A percentile compares a stretch with the other conserved stretches of the same genome.
These are phyloP conservation scores for Geranium rotundifolium DNA, from an alignment of 345 rosid genomes.

Conservation along the genomic window DNA sequence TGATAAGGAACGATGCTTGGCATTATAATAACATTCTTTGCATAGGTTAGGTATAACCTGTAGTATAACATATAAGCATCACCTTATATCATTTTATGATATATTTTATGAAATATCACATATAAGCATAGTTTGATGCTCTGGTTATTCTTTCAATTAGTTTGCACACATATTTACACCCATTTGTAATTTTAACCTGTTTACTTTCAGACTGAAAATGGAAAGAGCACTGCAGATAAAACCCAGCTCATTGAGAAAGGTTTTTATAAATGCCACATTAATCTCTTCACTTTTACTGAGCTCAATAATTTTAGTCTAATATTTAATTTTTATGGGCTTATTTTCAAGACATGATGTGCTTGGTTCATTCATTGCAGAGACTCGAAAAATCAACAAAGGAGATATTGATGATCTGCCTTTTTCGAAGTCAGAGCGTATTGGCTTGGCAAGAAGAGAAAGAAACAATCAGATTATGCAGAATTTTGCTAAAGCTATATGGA, in stretches of 20 bases:
- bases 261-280: conserved; percentile 11
- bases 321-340: neutral
- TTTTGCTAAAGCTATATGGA: conserved; percentile 72
- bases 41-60: too few species aligned
- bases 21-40: too few species aligned
- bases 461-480: conserved; percentile 39
- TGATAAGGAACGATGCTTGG: too few species aligned
- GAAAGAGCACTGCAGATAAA: conserved; percentile 13
- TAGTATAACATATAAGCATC: too few species aligned
- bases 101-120: neutral
- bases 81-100: too few species aligned
- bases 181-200: conserved; percentile 1
- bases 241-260: conserved; percentile 24
- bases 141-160: neutral
- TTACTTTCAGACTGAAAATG: conserved; percentile 34
- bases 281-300: conserved; percentile 1
- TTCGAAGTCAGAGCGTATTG: conserved; percentile 15
- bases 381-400: conserved; percentile 12
- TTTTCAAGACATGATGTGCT: neutral
- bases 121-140: neutral
- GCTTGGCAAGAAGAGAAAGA: conserved; percentile 28
- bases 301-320: conserved; percentile 1
- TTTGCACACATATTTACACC: conserved; percentile 3
- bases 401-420: conserved; percentile 9
- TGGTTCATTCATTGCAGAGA: conserved; percentile 16